Evolutionary conservation across 2,329 filamentous ascomycete genomes (phyloP), one percentile per base, ranked within the genome.

Genomic region (Penicillium sp.): DNA sequence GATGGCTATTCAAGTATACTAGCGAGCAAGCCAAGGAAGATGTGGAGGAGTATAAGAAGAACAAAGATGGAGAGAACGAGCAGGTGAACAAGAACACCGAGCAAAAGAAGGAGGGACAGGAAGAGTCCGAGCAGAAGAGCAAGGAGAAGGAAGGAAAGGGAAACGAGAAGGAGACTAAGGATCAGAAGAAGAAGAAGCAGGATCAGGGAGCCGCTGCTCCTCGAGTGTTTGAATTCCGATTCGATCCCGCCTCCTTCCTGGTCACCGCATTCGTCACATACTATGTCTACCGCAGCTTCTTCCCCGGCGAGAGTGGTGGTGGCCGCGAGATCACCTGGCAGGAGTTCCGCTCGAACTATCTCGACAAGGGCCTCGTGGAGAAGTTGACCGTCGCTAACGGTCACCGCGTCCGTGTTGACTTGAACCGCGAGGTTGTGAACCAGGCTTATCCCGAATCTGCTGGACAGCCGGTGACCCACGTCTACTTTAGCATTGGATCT

Each of bases 401-500:
- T 66, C 88, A 87, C 71, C 87, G 86, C 64, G 95, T 98, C 50
- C 87, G 90, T 58, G 91, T 97, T 35, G 87, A 92, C 68, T 83
- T 95, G 53, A 88, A 96, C 75, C 88, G 90, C 53, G 89, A 93
- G 68, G 90, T 89, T 35, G 85, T 90, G 40, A 84, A 86, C 53
- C 80, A 86, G 53, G 86, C 90, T 78, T 93, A 93, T 72, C 91
- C 92, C 2, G 91, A 94, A 61, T 91, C 90, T 8, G 89, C 89
- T 19, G 82, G 83, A 28, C 87, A 88, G 68, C 84, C 86, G 22
- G 87, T 88, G 71, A 92, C 93, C 81, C 85, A 87, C 80, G 97
- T 97, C 80, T 93, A 92, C 80, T 98, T 99, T 84, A 92, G 91
- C 61, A 97, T 99, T 72, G 95, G 95, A 55, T 97, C 93, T 0